These are phyloP conservation scores for Thielaviopsis punctulata DNA, from an alignment of 2,329 filamentous ascomycete species.

Conservation along the genomic window DNA sequence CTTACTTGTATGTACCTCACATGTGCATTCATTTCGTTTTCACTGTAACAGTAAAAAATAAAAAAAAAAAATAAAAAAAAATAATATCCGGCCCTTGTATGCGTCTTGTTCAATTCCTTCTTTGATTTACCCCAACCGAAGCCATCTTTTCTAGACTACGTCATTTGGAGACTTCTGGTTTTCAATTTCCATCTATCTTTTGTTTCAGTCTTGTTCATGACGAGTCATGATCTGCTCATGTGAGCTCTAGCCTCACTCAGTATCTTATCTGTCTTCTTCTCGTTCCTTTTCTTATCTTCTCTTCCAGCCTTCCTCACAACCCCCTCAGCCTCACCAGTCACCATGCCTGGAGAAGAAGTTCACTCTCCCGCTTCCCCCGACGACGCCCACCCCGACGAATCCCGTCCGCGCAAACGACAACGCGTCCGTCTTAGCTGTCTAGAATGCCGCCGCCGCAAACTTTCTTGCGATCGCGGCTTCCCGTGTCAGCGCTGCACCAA, in stretches of 20 bases:
- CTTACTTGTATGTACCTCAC: background rate
- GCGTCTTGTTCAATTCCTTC: background rate
- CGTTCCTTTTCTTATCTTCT: background rate
- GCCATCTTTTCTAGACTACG: no score
- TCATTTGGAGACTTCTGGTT: background rate
- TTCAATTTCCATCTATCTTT: background rate
- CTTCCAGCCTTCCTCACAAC: background rate
- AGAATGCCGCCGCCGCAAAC: conserved; percentile 42
- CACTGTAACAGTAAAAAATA: background rate
- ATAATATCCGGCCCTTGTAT: no score
- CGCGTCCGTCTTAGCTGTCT: conserved; percentile 41
- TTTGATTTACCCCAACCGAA: background rate
- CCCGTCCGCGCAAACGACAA: conserved; percentile 37
- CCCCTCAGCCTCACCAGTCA: background rate
- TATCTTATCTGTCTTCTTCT: background rate
- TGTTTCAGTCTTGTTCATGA: background rate
- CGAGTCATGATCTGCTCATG: background rate
- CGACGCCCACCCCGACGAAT: conserved; percentile 11
- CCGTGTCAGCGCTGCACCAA: conserved; percentile 46
- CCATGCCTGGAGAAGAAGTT: conserved; percentile 7
- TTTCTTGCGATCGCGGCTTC: conserved; percentile 43
- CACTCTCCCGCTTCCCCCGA: conserved; percentile 7
- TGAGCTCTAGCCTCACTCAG: background rate
- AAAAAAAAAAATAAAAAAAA: background rate
- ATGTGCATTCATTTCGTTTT: background rate